Conservation (phyloP, 495 filamentous ascomycete genomes). For the Aspergillus mulundensis region DNA sequence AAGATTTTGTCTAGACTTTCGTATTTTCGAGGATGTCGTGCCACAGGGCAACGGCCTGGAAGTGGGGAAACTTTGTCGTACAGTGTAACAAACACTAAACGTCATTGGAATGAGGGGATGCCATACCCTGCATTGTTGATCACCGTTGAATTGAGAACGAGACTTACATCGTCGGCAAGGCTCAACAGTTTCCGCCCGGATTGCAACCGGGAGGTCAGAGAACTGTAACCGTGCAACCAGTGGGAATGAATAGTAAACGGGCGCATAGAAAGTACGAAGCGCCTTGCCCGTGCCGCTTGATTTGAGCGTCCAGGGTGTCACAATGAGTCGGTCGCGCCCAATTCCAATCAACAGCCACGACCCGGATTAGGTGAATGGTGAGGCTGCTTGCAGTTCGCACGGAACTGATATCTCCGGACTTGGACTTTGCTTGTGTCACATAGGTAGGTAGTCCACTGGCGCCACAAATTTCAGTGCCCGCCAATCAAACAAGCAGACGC, state of each 20-base stretch:
- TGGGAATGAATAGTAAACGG: not conserved
- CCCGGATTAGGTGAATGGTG: not conserved
- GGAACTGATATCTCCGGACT: not conserved
- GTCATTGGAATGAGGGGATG: not conserved
- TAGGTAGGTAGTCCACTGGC: not conserved
- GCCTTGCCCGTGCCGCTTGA: not conserved
- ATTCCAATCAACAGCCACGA: not conserved
- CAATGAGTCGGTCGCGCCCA: not conserved
- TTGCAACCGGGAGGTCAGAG: not conserved
- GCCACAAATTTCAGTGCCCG: not conserved
- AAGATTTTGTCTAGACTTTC: not conserved
- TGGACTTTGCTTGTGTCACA: not conserved
- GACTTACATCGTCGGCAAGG: not conserved
- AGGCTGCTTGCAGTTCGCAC: not conserved
- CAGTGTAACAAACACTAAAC: not conserved
- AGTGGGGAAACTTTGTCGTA: not conserved
- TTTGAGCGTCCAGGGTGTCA: not conserved
- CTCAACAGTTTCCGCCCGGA: not conserved
- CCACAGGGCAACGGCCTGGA: not conserved
- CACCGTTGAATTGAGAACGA: not conserved
- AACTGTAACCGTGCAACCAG: not conserved
- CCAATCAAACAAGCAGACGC: not conserved
- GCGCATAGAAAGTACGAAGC: not conserved
- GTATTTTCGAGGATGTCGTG: not conserved
- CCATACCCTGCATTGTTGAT: constrained; percentile 5